A percentile compares a stretch with the other conserved stretches of the same genome.
Evolutionary conservation across 495 filamentous ascomycete species (phyloP).

Genomic region (Aspergillus steynii): DNA sequence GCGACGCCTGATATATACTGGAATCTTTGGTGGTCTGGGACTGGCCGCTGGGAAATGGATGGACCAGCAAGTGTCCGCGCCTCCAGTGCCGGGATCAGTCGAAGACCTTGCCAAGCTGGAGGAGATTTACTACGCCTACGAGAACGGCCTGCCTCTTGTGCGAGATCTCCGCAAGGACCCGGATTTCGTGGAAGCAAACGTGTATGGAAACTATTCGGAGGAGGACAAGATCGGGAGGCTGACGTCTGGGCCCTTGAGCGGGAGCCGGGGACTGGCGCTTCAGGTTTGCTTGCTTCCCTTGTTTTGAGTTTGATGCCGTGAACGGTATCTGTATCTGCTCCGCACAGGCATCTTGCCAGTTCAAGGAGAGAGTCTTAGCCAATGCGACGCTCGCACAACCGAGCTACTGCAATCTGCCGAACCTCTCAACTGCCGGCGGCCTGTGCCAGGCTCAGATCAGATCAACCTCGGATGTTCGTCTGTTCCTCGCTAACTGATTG

Average conservation of each 20-base stretch:
- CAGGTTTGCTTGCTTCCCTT: slow-evolving; percentile 36
- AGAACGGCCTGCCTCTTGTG: slow-evolving; percentile 53
- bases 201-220: slow-evolving; percentile 52
- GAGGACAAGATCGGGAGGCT: slow-evolving; percentile 37
- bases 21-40: slow-evolving; percentile 39
- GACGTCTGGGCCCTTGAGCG: slow-evolving; percentile 42
- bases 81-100: slow-evolving; percentile 32
- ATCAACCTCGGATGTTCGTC: slow-evolving; percentile 3
- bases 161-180: slow-evolving; percentile 52
- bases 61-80: slow-evolving; percentile 29
- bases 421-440: slow-evolving; percentile 13
- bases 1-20: slow-evolving; percentile 38
- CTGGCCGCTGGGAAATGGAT: slow-evolving; percentile 27
- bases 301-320: background rate
- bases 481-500: slow-evolving; percentile 27
- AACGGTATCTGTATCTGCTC: background rate
- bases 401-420: slow-evolving; percentile 10
- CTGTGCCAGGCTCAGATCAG: slow-evolving; percentile 12
- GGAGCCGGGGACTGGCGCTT: slow-evolving; percentile 40
- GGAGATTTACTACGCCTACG: slow-evolving; percentile 28
- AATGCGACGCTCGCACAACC: background rate
- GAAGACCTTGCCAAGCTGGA: slow-evolving; percentile 30
- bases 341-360: background rate
- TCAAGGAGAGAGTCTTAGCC: background rate
- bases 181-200: slow-evolving; percentile 52